These are phyloP conservation scores for Gaeumannomyces tritici DNA, from an alignment of 2,329 filamentous ascomycete genomes.

Conservation along the genomic window DNA sequence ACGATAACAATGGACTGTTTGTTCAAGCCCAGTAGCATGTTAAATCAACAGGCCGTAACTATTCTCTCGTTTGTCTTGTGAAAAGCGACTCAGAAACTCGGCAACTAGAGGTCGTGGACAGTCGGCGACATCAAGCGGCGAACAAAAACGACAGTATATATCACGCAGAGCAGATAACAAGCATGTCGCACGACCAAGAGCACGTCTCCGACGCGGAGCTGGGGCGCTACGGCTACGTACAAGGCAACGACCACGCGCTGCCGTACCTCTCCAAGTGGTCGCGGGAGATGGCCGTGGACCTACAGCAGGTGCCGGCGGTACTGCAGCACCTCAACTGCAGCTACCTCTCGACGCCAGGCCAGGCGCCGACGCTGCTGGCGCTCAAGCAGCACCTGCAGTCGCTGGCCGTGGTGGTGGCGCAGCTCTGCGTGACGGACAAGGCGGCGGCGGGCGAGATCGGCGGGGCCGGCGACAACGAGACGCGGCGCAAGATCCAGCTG, in stretches of 20 bases:
- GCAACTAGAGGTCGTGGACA: not conserved
- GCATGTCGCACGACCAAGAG: slow-evolving; percentile 10
- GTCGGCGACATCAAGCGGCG: too few relatives aligned
- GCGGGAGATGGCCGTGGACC: slow-evolving; percentile 18
- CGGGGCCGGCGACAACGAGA: slow-evolving; percentile 10
- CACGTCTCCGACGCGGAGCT: slow-evolving; percentile 9
- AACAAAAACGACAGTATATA: not conserved
- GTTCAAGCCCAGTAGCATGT: not conserved
- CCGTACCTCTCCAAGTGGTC: slow-evolving; percentile 30
- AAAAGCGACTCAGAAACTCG: not conserved
- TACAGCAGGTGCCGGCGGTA: slow-evolving; percentile 21
- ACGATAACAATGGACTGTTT: not conserved
- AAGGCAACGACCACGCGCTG: slow-evolving; percentile 27
- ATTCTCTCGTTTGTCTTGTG: not conserved
- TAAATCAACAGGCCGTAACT: not conserved
- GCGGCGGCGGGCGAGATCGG: not conserved
- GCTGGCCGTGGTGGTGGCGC: slow-evolving; percentile 41
- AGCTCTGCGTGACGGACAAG: slow-evolving; percentile 25
- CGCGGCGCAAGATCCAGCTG: not conserved
- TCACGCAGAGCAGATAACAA: too few relatives aligned
- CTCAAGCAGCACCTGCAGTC: slow-evolving; percentile 52
- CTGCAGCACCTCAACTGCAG: slow-evolving; percentile 45
- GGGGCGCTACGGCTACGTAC: slow-evolving; percentile 14
- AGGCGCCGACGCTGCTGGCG: slow-evolving; percentile 42
- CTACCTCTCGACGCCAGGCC: slow-evolving; percentile 43